Conservation (phyloP, 2,329 filamentous ascomycete species). For the Pyricularia sp. region DNA sequence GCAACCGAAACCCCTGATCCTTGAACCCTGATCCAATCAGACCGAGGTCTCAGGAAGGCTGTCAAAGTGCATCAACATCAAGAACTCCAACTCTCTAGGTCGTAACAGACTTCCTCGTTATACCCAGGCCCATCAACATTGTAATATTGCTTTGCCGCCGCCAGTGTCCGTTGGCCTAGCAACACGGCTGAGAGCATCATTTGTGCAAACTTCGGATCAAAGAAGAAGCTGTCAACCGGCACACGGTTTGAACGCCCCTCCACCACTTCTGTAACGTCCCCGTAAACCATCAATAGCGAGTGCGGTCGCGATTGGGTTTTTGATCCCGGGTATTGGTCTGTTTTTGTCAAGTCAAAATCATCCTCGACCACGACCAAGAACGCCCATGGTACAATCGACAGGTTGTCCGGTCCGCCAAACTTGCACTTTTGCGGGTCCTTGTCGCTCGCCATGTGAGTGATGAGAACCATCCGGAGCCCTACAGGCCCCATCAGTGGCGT, state of each 20-base stretch:
- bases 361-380: constrained; percentile 1
- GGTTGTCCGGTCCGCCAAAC: constrained; percentile 1
- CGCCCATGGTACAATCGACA: constrained; percentile 3
- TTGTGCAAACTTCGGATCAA: background rate
- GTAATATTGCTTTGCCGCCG: constrained; percentile 1
- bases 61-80: background rate
- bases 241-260: background rate
- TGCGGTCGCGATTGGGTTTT: background rate
- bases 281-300: constrained; percentile 1
- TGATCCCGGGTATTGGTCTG: background rate
- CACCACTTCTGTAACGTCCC: background rate
- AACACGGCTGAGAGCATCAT: constrained; percentile 3
- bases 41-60: background rate
- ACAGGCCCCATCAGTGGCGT: constrained; percentile 1
- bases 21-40: background rate
- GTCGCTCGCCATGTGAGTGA: constrained; percentile 4
- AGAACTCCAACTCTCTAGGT: constrained; percentile 2
- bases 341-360: background rate
- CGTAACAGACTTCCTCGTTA: background rate
- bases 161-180: constrained; percentile 1
- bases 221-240: constrained; percentile 3
- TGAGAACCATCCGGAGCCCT: background rate
- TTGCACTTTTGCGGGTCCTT: background rate
- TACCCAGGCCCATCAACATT: constrained; percentile 1
- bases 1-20: background rate